Evolutionary conservation across 768 basidiomycete species (phyloP), one percentile per base, ranked within the genome.

Genomic region (Termitomyces sp.): DNA sequence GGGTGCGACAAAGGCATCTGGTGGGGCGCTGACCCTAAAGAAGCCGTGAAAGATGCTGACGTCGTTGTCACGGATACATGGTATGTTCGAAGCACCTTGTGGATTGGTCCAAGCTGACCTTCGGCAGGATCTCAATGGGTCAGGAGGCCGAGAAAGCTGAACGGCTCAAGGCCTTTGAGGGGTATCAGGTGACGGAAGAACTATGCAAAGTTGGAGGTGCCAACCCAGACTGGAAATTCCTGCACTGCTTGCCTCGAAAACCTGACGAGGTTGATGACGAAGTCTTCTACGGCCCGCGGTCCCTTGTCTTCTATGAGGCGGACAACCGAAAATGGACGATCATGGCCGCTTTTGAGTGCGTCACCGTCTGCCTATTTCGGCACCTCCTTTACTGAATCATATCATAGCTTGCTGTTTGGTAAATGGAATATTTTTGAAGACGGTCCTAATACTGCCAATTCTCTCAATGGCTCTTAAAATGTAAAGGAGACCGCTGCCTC

Each of bases 311-410:
- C 82, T 88, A 85, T 16, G 95, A 95, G 73, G 88, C 94, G 0
- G 95, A 98, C 75, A 99, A 99, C 76, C 84, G 96, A 58, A 95
- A 95, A 71, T 96, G 94, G 95, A 95, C 95, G 0, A 96, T 88
- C 65, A 93, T 95, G 87, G 92, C 94, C 14, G 72, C 84, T 12
- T 96, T 97, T 65, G 92, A 94, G 91, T 93, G 65, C 56, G 89
- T 84, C 26, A 7, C 3, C 26, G 8, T 24, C 45, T 20, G 20
- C 27, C 4, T 22, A 9, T 26, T 12, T 54, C 36, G 30, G 26
- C 26, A 5, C 3, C 3, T n/a, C n/a, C 22, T 34, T 20, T 26
- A 22, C 42, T 53, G 33, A 40, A 22, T 4, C 2, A 9, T 26
- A n/a, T 24, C 18, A 2, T 33, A 63, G 55, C 20, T 39, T 55